Conservation (phyloP, 352 stramenopile species). For the Globisporangium uncinulatum region DNA sequence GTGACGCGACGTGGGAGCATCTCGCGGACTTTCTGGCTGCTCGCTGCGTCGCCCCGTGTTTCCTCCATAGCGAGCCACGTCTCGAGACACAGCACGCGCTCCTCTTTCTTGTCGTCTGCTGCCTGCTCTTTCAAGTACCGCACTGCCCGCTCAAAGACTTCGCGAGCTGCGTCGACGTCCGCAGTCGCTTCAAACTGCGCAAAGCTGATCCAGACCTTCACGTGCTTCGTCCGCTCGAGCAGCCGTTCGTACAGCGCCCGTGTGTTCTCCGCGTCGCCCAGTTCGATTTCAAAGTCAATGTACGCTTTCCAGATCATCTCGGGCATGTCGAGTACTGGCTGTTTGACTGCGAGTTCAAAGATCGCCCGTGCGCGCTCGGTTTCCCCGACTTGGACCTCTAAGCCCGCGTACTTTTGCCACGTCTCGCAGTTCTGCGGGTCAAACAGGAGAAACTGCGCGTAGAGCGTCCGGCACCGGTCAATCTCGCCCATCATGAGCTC, state of each 20-base stretch:
- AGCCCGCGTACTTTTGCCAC: slow-evolving; percentile 94
- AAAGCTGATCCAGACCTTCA: slow-evolving; percentile 95
- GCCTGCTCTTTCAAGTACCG: slow-evolving; percentile 87
- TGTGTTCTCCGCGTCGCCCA: slow-evolving; percentile 78
- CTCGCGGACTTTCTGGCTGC: slow-evolving; percentile 84
- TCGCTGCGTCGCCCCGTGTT: slow-evolving; percentile 34
- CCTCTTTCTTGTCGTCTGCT: slow-evolving; percentile 84
- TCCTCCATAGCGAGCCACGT: slow-evolving; percentile 95
- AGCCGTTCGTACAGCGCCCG: slow-evolving; percentile 94
- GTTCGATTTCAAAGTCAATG: slow-evolving; percentile 98
- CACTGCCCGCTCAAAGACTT: slow-evolving; percentile 90
- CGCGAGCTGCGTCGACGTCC: slow-evolving; percentile 66
- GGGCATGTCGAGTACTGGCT: slow-evolving; percentile 96
- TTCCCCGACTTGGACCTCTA: slow-evolving; percentile 96
- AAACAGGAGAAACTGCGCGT: slow-evolving; percentile 83
- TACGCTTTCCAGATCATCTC: slow-evolving; percentile 99
- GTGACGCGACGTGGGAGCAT: slow-evolving; percentile 96
- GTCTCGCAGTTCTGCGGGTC: slow-evolving; percentile 88
- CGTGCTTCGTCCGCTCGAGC: slow-evolving; percentile 95
- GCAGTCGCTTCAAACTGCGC: slow-evolving; percentile 82
- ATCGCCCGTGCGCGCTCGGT: slow-evolving; percentile 91
- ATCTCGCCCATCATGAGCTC: slow-evolving; percentile 98
- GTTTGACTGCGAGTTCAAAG: slow-evolving; percentile 94
- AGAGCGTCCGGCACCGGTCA: slow-evolving; percentile 92
- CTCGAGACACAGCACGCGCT: slow-evolving; percentile 96